Conservation (phyloP, 345 rosid genomes). For the Salix udensis region DNA sequence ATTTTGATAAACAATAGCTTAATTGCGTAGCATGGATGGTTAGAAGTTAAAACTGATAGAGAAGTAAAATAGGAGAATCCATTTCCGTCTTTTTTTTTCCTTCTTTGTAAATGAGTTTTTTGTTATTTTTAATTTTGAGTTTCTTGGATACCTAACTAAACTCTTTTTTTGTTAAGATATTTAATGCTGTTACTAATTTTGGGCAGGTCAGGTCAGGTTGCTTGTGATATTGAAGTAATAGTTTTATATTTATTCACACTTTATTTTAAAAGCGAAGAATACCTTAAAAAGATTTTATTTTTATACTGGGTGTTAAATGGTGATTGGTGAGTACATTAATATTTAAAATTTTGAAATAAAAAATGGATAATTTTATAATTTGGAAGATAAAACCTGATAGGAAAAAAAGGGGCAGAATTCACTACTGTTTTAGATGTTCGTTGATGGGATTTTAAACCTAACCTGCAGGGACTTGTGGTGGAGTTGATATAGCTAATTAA, state of each 20-base stretch:
- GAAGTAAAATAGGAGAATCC: too few species aligned
- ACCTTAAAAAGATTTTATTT: not conserved
- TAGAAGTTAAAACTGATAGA: too few species aligned
- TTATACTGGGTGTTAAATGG: not conserved
- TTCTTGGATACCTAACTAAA: not conserved
- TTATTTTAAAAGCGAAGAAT: not conserved
- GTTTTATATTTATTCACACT: not conserved
- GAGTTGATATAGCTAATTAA: constrained; percentile 7
- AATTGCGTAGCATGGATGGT: too few species aligned
- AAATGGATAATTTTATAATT: not conserved
- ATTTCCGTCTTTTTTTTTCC: too few species aligned
- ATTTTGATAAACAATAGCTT: too few species aligned
- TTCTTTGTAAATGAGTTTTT: too few species aligned
- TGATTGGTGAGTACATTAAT: not conserved
- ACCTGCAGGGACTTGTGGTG: constrained; percentile 17
- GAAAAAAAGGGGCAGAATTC: not conserved
- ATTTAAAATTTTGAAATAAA: not conserved
- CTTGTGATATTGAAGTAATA: not conserved
- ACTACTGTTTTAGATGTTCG: not conserved
- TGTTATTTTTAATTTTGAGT: not conserved
- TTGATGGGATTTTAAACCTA: not conserved
- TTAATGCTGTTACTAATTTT: not conserved
- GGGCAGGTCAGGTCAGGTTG: not conserved
- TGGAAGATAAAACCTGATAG: not conserved
- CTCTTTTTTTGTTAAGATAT: not conserved